Evolutionary conservation across 2,329 filamentous ascomycete genomes (phyloP).

Genomic region (Aspergillus uvarum): DNA sequence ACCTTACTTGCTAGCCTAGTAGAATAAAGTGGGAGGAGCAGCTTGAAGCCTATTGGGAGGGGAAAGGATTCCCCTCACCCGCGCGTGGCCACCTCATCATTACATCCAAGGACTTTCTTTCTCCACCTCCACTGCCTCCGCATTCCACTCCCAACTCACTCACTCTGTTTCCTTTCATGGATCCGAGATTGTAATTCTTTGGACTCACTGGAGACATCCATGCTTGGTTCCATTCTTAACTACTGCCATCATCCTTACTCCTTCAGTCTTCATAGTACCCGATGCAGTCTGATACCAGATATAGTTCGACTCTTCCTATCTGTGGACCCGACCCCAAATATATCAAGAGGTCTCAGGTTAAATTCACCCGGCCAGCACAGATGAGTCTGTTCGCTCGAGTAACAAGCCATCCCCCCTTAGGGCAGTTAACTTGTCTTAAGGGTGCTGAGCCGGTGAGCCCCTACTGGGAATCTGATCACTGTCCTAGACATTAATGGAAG

Average conservation of each 20-base stretch:
- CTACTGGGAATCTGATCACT: too few relatives aligned
- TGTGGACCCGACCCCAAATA: slow-evolving; percentile 12
- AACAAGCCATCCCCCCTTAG: slow-evolving; percentile 69
- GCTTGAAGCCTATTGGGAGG: too few relatives aligned
- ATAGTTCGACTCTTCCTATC: slow-evolving; percentile 23
- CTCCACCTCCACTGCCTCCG: not conserved
- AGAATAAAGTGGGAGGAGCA: not conserved
- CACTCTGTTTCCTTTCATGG: not conserved
- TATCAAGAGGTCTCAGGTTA: slow-evolving; percentile 21
- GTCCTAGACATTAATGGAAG: not conserved
- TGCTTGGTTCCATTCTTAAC: not conserved
- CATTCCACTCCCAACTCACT: not conserved
- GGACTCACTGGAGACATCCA: not conserved
- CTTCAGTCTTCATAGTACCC: not conserved
- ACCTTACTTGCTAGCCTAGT: not conserved
- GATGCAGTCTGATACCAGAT: slow-evolving; percentile 16
- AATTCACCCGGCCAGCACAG: slow-evolving; percentile 33
- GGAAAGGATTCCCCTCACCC: slow-evolving; percentile 12
- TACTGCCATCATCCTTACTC: not conserved
- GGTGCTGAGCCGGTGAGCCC: slow-evolving; percentile 25
- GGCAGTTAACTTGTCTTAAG: slow-evolving; percentile 66
- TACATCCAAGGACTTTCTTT: too few relatives aligned
- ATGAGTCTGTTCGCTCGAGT: slow-evolving; percentile 56
- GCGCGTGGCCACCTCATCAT: slow-evolving; percentile 12
- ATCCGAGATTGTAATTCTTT: not conserved